Evolutionary conservation across 352 stramenopile species (phyloP), one percentile per base, ranked within the genome.

Genomic region (Plasmopara halstedii): DNA sequence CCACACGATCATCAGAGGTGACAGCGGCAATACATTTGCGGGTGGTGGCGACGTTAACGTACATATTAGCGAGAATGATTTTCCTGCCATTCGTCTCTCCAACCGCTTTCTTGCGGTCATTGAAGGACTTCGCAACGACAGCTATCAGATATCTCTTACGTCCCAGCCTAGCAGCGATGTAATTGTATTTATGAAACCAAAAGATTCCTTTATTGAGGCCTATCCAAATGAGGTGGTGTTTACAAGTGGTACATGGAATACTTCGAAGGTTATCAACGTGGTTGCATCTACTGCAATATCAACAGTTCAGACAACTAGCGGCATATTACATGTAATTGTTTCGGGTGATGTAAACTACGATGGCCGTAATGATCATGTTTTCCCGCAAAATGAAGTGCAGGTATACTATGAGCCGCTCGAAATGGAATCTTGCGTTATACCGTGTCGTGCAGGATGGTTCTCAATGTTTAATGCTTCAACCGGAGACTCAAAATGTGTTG

Each of bases 381-480:
- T 70, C 15, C 69, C 73, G 0, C 69, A 80, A 37, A 64, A 65
- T 20, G 22, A 64, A 25, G 31, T 86, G 1, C 27, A 62, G 7
- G 71, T 84, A 8, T 84, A 83, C 45, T 83, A 67, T 23, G 71
- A 83, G 38, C 67, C 74, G 14, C 38, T 81, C 9, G 32, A 58
- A 10, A 56, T 72, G 53, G 42, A 74, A 14, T 45, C 69, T 6
- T 84, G 74, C 27, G 25, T 67, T 6, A 46, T 76, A 10, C 67
- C 71, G 18, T 85, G 73, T 46, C 66, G 68, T 7, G 31, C 55
- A 4, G 70, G 73, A 15, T 82, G 67, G 68, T 85, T 78, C n/a
- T 49, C 70, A 5, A 34, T 73, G 1, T 29, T 57, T 15, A 79
- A 85, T 17, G 15, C 17, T 2, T 65, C 63, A 4, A 77, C 58